Base-by-base conservation (phyloP, 352 stramenopile genomes). In the Pythium dissimile region DNA sequence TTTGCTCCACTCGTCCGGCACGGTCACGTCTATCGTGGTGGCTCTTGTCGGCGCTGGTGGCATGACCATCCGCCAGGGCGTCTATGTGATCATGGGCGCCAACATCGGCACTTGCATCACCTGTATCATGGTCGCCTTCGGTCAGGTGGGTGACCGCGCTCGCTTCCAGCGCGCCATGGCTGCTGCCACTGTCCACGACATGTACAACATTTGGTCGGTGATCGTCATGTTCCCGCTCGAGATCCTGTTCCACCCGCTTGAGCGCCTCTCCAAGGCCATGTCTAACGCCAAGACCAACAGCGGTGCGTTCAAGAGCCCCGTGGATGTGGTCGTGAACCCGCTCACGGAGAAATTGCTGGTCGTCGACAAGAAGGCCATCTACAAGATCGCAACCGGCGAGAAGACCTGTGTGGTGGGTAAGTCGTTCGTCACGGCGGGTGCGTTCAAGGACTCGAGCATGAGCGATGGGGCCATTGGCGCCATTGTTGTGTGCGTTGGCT, bases 51-150 rank as follows among this genome's bases (percentile, higher is more conserved):
- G 84, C 51, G 62, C 75, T 15, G 62, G 57, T 11, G 62, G 67
- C 10, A 51, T 94, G 23, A 60, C 62, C 28, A 73, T 89, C 27
- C 56, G 75, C 9, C 64, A 77, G 54, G 84, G 55, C 18, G 86
- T 94, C 42, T 84, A 77, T 48, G 86, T 94, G 63, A 69, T 94
- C 43, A 91, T 94, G 75, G 84, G 84, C 27, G 81, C 84, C 41
- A 94, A 94, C 65, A 87, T 84, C 42, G 86, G 84, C 26, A 84
- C 74, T 13, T 75, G 73, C 30, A 76, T 92, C 16, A 90, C 77
- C 45, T 87, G 78, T 43, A 89, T 74, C 20, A 88, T 93, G 53
- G 80, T 94, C 24, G 71, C 81, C 21, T 80, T 92, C 55, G 81
- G 69, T 39, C 80, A 90, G 37, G 76, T 90, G 63, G 75, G 69